Evolutionary conservation across 2,329 filamentous ascomycete species (phyloP), one percentile per base, ranked within the genome.

Genomic region (Xylariales sp.): DNA sequence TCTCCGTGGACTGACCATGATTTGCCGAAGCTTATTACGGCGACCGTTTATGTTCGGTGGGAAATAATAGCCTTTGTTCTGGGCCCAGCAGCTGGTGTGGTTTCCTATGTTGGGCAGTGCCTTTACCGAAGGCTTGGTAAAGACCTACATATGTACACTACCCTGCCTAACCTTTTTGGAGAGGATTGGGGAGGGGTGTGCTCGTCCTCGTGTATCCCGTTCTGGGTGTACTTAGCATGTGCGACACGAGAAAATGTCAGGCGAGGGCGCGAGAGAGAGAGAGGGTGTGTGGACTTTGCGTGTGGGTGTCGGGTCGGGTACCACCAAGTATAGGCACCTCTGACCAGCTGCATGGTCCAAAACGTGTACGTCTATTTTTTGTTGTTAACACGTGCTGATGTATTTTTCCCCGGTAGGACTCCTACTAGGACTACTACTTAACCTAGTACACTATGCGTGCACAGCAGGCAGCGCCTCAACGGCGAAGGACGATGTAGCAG

Each of bases 121-220:
- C 45, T 64, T 68, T 68, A 71, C 69, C 69, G 69, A 67, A 67
- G 52, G 56, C 63, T 57, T 69, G 69, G 69, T 71, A 71, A 67
- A 32, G 66, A 53, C 69, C 69, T 71, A 69, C 69, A 71, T 69
- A 64, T 65, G 64, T 53, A 67, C 55, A 34, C 60, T 46, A 67
- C 67, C 45, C 61, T 41, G 14, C 12, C 39, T 41, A 41, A 14
- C 39, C 39, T 41, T 3, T 39, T 10, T 39, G 36, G n/a, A 61
- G 34, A 23, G 18, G 23, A 34, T n/a, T 12, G n/a, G 45, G 57
- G 36, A 10, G 58, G 46, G 46, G 34, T 45, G 48, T 36, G 23
- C 12, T 23, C n/a, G 30, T 36, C 16, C 50, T 32, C 43, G 30
- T 12, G 39, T 41, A 43, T 64, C 52, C 53, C 45, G 34, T 64